These are phyloP conservation scores for Erythrophleum fordii DNA, from an alignment of 306 rosid genomes.

Conservation along the genomic window DNA sequence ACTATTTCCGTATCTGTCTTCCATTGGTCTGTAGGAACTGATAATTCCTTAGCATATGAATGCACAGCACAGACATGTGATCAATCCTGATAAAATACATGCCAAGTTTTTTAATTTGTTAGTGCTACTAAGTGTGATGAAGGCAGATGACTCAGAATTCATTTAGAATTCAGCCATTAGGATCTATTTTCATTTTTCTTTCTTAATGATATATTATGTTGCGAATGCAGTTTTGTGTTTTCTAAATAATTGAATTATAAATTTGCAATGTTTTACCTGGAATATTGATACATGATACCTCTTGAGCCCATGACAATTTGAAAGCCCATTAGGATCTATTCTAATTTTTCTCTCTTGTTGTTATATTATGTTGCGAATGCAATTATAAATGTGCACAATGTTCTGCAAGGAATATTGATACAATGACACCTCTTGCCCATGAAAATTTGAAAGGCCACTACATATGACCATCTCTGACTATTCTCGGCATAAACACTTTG, in stretches of 20 bases:
- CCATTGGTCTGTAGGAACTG: background rate
- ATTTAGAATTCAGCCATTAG: conserved; percentile 20
- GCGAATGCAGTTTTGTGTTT: conserved; percentile 7
- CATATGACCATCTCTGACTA: conserved; percentile 17
- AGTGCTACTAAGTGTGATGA: background rate
- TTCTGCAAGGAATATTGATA: too few relatives aligned
- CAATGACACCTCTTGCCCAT: background rate
- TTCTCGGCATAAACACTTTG: background rate
- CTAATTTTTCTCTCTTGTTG: too few relatives aligned
- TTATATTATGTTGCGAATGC: too few relatives aligned
- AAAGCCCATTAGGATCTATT: background rate
- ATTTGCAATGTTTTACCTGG: background rate
- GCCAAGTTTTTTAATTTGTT: background rate
- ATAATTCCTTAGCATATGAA: background rate
- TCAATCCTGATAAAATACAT: background rate
- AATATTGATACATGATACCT: background rate
- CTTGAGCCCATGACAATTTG: conserved; percentile 18
- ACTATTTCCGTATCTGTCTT: background rate
- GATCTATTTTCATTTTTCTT: background rate
- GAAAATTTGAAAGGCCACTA: background rate
- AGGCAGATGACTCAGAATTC: conserved; percentile 9
- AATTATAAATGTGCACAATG: too few relatives aligned
- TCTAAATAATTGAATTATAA: background rate
- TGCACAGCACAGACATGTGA: conserved; percentile 15
- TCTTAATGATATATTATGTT: background rate